A percentile compares a stretch with the other conserved stretches of the same genome.
Evolutionary conservation across 1,284 basidiomycete genomes (phyloP).

Genomic region (Ustilago cynodontis): DNA sequence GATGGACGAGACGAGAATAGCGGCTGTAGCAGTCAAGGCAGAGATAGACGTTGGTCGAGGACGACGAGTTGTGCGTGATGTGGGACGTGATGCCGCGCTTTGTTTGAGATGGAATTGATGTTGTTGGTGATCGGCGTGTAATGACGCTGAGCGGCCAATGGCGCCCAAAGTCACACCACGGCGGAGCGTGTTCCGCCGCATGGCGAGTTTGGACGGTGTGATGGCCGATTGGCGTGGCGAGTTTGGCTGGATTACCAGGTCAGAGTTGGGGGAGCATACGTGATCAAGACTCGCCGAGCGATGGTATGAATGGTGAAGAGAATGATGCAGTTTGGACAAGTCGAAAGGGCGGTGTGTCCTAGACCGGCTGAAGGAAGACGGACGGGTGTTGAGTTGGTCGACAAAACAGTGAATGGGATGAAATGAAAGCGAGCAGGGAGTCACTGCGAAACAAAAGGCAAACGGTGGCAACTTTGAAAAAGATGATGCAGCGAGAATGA

Average conservation of each 20-base stretch:
- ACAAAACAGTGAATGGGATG: background rate
- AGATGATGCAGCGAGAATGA: background rate
- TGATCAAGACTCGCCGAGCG: conserved; percentile 11
- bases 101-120: background rate
- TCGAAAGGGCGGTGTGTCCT: background rate
- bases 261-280: conserved; percentile 11
- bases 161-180: conserved; percentile 6
- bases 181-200: conserved; percentile 27
- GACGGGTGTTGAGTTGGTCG: too few species aligned
- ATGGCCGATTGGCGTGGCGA: conserved; percentile 11
- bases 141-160: background rate
- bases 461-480: background rate
- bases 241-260: conserved; percentile 1
- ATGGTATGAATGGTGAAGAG: background rate
- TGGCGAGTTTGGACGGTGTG: conserved; percentile 14
- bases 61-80: conserved; percentile 1
- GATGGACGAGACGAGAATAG: conserved; percentile 51
- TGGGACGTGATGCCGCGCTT: background rate
- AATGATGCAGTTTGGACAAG: background rate
- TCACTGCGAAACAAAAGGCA: background rate
- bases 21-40: conserved; percentile 26
- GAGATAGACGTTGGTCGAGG: conserved; percentile 19
- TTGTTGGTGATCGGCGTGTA: background rate
- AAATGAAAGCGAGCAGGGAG: conserved; percentile 8
- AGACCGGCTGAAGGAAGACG: too few species aligned